Evolutionary conservation across 441 rosid genomes (phyloP).

Genomic region (Erodium chrysanthum): DNA sequence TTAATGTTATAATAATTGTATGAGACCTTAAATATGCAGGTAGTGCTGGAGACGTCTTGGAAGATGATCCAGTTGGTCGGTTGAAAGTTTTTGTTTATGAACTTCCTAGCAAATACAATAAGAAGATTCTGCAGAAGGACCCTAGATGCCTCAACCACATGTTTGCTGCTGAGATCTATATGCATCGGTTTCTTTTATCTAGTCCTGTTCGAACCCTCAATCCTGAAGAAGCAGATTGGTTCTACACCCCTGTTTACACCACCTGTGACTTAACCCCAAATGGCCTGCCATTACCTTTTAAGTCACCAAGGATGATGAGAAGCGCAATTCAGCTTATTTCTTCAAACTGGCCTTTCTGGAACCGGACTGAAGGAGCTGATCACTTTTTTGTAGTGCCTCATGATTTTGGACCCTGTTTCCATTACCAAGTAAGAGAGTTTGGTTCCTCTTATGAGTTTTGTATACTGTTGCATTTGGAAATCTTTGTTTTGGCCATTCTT

Average conservation of each 20-base stretch:
- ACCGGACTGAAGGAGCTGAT: slow-evolving; percentile 66
- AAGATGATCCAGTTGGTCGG: slow-evolving; percentile 69
- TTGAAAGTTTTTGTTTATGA: slow-evolving; percentile 67
- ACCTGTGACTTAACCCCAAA: slow-evolving; percentile 71
- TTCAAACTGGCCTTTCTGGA: slow-evolving; percentile 77
- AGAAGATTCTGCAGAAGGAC: slow-evolving; percentile 62
- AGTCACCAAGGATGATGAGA: slow-evolving; percentile 74
- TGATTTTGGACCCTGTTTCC: slow-evolving; percentile 74
- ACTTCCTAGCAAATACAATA: slow-evolving; percentile 73
- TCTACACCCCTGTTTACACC: slow-evolving; percentile 64
- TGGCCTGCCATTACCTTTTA: slow-evolving; percentile 64
- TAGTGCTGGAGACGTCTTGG: slow-evolving; percentile 75
- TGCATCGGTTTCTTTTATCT: slow-evolving; percentile 67
- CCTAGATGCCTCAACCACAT: slow-evolving; percentile 61
- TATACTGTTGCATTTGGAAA: slow-evolving; percentile 7
- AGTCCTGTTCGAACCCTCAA: slow-evolving; percentile 71
- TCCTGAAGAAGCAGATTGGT: slow-evolving; percentile 79
- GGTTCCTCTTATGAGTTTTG: not conserved
- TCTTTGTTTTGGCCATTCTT: not conserved
- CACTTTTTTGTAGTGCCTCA: slow-evolving; percentile 26
- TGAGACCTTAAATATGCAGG: slow-evolving; percentile 27
- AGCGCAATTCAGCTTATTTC: slow-evolving; percentile 75
- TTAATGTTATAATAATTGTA: not conserved
- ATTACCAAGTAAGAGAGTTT: slow-evolving; percentile 43
- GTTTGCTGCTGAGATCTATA: slow-evolving; percentile 72